Evolutionary conservation across 2,329 filamentous ascomycete genomes (phyloP), one percentile per base, ranked within the genome.

Genomic region (Colletotrichum australisinense): DNA sequence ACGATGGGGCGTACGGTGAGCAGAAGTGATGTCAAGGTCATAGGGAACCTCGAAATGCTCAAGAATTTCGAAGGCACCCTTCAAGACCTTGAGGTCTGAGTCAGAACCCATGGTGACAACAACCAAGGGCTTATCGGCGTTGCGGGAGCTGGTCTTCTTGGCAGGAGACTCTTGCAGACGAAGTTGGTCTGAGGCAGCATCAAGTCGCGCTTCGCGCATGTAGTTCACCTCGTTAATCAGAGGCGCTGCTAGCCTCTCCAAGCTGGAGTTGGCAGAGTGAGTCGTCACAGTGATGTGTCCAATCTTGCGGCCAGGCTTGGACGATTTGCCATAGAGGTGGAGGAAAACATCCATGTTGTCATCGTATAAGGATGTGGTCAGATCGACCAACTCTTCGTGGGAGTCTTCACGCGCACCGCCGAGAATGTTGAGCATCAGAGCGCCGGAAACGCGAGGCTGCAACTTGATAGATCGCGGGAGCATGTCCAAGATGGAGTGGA

Each of bases 321-420:
- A 93, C 59, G 90, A 91, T 84, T 98, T 98, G 79, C 95, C 95
- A 84, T 99, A 99, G 59, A 98, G 90, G 79, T 99, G 96, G 12
- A 98, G 88, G 65, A 86, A 88, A 16, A 88, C 83, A 64, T 87
- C 88, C 74, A 86, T 85, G 49, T 86, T 81, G 8, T 84, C 81
- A 46, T 81, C 81, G 69, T 85, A 87, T 52, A 84, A 81, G 4
- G 78, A 78, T 46, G 87, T 81, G 26, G 88, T 84, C 28, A 87
- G 80, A 12, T 86, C 80, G 11, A 89, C 83, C 0, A 91, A 84
- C 11, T 76, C 76, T 38, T 86, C 81, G 78, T 95, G 93, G 0
- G 93, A 93, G 65, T 90, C 86, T n/a, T 87, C 81, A 0, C 85
- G 82, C n/a, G 90, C 88, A 60, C 93, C 93, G 24, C 93, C 93